These are phyloP conservation scores for Aspergillus novofumigatus DNA, from an alignment of 2,329 filamentous ascomycete genomes.

Conservation along the genomic window DNA sequence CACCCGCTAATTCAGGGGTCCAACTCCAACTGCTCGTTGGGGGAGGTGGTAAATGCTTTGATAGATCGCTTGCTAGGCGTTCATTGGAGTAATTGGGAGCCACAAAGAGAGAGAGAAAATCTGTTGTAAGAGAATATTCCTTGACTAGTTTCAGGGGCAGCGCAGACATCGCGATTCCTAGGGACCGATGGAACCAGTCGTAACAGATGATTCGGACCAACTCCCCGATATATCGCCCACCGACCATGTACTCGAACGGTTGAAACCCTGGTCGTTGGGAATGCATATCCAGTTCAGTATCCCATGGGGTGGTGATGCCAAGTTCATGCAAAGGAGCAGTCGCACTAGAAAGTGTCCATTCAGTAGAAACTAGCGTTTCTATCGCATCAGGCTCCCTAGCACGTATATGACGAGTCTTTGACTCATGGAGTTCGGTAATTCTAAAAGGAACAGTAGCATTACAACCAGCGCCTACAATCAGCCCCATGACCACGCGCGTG, in stretches of 20 bases:
- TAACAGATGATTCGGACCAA: slow-evolving; percentile 64
- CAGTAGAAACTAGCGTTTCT: slow-evolving; percentile 69
- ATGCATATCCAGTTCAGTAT: slow-evolving; percentile 58
- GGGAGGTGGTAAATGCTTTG: slow-evolving; percentile 48
- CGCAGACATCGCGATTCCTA: slow-evolving; percentile 35
- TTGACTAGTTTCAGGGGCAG: slow-evolving; percentile 53
- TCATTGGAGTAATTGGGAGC: slow-evolving; percentile 48
- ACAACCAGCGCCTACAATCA: slow-evolving; percentile 73
- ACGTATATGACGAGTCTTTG: slow-evolving; percentile 52
- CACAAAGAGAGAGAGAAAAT: slow-evolving; percentile 65
- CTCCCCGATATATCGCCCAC: slow-evolving; percentile 69
- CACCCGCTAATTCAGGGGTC: slow-evolving; percentile 56
- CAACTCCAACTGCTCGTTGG: slow-evolving; percentile 50
- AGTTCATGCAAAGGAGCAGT: slow-evolving; percentile 59
- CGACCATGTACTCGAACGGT: slow-evolving; percentile 75
- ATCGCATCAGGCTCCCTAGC: slow-evolving; percentile 45
- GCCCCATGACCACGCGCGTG: slow-evolving; percentile 66
- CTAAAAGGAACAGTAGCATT: slow-evolving; percentile 71
- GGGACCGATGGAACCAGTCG: slow-evolving; percentile 53
- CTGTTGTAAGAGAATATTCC: slow-evolving; percentile 61
- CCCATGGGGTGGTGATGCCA: slow-evolving; percentile 64
- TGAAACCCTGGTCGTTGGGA: slow-evolving; percentile 69
- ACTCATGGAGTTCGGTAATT: slow-evolving; percentile 55
- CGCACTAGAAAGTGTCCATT: slow-evolving; percentile 73
- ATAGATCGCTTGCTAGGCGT: slow-evolving; percentile 40